Conservation (phyloP, 2,329 filamentous ascomycete species). For the Calonectria honghensis region DNA sequence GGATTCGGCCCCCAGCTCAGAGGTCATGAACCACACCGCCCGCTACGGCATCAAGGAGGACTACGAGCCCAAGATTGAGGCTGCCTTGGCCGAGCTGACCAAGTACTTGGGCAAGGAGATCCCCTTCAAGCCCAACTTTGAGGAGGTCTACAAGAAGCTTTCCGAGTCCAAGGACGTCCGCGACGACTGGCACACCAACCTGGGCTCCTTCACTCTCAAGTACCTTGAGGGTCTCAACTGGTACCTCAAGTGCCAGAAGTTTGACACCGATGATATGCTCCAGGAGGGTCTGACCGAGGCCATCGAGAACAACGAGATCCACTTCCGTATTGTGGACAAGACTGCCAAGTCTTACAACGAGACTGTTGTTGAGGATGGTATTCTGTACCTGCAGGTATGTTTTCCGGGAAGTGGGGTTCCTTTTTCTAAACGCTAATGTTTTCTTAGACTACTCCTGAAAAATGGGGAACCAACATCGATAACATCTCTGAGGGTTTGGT, state of each 20-base stretch:
- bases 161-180: conserved; percentile 53
- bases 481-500: conserved; percentile 60
- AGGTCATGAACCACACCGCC: conserved; percentile 64
- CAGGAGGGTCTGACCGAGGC: conserved; percentile 69
- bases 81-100: conserved; percentile 62
- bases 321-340: conserved; percentile 68
- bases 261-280: conserved; percentile 69
- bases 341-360: conserved; percentile 66
- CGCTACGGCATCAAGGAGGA: conserved; percentile 64
- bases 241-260: conserved; percentile 66
- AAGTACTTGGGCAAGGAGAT: conserved; percentile 65
- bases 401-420: background rate
- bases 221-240: conserved; percentile 68
- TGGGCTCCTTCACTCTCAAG: conserved; percentile 63
- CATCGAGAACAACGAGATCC: conserved; percentile 64
- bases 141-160: conserved; percentile 64
- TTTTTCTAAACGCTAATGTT: background rate
- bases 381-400: conserved; percentile 70
- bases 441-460: conserved; percentile 57
- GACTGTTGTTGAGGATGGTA: conserved; percentile 67
- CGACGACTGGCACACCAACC: conserved; percentile 64
- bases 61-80: conserved; percentile 65
- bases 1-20: conserved; percentile 63
- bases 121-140: conserved; percentile 69
- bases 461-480: conserved; percentile 62